phyloP scores from a whole-genome alignment of 257 asterid genomes.

The Gentiana straminea region DNA sequence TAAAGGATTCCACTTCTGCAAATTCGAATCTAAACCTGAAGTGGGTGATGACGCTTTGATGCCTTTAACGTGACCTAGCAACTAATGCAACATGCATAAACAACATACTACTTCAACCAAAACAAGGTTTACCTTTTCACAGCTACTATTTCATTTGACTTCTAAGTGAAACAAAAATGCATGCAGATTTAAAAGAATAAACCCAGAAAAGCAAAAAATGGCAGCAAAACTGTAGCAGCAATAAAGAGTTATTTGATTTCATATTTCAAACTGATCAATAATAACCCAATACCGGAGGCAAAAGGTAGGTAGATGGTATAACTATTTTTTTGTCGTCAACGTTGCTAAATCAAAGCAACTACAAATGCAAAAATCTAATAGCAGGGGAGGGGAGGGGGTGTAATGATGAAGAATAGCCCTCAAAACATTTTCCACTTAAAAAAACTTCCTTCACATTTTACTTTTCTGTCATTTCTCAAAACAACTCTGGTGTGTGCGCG shows the following conservation, averaged over 20 bases:
- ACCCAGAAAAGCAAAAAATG: background rate
- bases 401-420: constrained; percentile 29
- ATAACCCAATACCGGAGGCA: constrained; percentile 6
- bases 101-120: too few species aligned
- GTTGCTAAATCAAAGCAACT: constrained; percentile 19
- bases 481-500: too few species aligned
- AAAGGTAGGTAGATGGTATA: constrained; percentile 5
- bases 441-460: constrained; percentile 24
- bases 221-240: background rate
- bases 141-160: too few species aligned
- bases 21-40: too few species aligned
- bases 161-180: too few species aligned
- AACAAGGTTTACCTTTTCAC: too few species aligned
- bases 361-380: constrained; percentile 19
- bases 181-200: too few species aligned
- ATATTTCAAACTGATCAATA: constrained; percentile 3
- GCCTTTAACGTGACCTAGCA: too few species aligned
- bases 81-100: too few species aligned
- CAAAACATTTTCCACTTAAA: constrained; percentile 16
- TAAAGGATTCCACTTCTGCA: too few species aligned
- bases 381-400: background rate
- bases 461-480: constrained; percentile 3
- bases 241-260: background rate
- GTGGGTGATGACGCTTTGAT: too few species aligned
- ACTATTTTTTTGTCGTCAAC: constrained; percentile 13